Conservation (phyloP, 352 stramenopile species). For the Phytophthora brassicae region DNA sequence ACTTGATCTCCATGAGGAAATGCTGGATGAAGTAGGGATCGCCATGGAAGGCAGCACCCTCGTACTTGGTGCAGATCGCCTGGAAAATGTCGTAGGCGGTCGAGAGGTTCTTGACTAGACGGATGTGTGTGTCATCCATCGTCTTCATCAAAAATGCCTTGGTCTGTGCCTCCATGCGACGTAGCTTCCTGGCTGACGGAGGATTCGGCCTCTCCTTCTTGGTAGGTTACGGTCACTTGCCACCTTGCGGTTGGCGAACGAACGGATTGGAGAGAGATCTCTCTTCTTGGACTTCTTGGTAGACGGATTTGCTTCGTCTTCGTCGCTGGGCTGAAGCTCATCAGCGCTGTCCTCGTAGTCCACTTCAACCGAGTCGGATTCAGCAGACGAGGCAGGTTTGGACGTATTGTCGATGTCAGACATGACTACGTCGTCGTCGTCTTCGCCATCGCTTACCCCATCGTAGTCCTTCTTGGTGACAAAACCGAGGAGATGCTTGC, state of each 20-base stretch:
- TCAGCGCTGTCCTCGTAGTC: slow-evolving; percentile 8
- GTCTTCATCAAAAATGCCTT: slow-evolving; percentile 24
- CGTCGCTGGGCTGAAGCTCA: not conserved
- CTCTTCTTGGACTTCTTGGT: not conserved
- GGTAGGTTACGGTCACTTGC: too few relatives aligned
- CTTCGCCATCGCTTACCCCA: not conserved
- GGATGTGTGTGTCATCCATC: slow-evolving; percentile 19
- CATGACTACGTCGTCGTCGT: not conserved
- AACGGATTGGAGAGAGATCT: not conserved
- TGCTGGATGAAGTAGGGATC: slow-evolving; percentile 10
- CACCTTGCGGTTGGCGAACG: not conserved
- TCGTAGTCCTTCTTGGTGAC: slow-evolving; percentile 18
- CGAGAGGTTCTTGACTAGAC: slow-evolving; percentile 11
- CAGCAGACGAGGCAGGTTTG: not conserved
- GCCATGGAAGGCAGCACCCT: slow-evolving; percentile 11
- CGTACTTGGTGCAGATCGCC: slow-evolving; percentile 14
- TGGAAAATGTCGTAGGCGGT: slow-evolving; percentile 13
- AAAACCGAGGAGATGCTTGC: slow-evolving; percentile 22
- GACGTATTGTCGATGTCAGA: not conserved
- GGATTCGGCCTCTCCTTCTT: not conserved
- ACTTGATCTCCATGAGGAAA: slow-evolving; percentile 16
- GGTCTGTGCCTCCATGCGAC: slow-evolving; percentile 12
- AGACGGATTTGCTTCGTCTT: too few relatives aligned
- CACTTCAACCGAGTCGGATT: not conserved
- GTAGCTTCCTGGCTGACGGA: not conserved